A percentile compares a stretch with the other conserved stretches of the same genome.
Evolutionary conservation across 192 early-diverging fungal genomes (phyloP).

Genomic region (Polychytrium aggregatum): DNA sequence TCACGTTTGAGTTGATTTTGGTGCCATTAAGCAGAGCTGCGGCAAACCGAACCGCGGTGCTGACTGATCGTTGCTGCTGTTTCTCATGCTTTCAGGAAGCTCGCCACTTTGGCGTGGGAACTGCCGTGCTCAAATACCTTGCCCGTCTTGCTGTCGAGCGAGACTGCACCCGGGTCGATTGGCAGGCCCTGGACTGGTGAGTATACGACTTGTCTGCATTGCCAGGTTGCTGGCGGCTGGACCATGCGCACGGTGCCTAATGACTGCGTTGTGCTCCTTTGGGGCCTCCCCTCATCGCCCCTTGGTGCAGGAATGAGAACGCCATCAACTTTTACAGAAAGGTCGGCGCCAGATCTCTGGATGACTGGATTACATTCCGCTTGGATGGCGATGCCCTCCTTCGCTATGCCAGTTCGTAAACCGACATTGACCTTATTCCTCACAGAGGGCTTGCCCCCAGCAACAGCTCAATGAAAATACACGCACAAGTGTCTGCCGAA

Average conservation of each 20-base stretch:
- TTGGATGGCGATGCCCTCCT: conserved; percentile 51
- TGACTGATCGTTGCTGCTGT: too few species aligned
- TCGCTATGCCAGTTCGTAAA: too few species aligned
- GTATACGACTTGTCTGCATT: background rate
- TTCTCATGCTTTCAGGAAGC: too few species aligned
- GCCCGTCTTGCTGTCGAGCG: conserved; percentile 50
- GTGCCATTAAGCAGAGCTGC: too few species aligned
- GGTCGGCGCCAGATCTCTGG: conserved; percentile 54
- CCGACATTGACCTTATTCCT: too few species aligned
- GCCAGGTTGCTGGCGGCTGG: background rate
- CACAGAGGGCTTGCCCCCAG: too few species aligned
- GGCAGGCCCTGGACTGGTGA: conserved; percentile 68
- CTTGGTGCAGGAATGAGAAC: conserved; percentile 47
- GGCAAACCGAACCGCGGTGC: too few species aligned
- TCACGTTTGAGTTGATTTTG: too few species aligned
- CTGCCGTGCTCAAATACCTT: conserved; percentile 50
- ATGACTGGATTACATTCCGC: conserved; percentile 68
- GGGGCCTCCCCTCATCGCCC: background rate
- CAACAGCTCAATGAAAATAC: too few species aligned
- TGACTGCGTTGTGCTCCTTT: too few species aligned
- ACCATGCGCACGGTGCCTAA: background rate
- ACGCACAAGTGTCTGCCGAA: too few species aligned
- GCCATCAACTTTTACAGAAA: conserved; percentile 65
- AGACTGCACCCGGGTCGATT: conserved; percentile 69
- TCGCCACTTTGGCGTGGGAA: conserved; percentile 59